A percentile compares a stretch with the other conserved stretches of the same genome.
phyloP scores from a whole-genome alignment of 495 filamentous ascomycete species.

The Acidiella bohemica region DNA sequence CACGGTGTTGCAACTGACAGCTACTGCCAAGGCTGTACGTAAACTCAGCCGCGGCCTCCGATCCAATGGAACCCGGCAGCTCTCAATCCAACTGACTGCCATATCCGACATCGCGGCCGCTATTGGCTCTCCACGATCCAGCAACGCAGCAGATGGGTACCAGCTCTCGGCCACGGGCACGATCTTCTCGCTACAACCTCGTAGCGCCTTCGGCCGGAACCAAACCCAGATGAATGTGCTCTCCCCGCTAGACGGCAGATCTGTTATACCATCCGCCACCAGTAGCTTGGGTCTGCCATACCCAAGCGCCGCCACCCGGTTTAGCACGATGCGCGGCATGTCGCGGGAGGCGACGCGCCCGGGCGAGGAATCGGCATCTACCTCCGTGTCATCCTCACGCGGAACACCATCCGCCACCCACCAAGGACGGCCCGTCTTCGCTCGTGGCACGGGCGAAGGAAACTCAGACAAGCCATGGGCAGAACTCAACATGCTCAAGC shows the following conservation, averaged over 20 bases:
- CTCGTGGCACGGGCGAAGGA: conserved; percentile 4
- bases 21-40: conserved; percentile 3
- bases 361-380: conserved; percentile 5
- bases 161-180: not conserved
- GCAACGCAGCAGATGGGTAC: not conserved
- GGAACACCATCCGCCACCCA: not conserved
- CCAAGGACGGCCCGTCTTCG: not conserved
- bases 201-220: not conserved
- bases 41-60: conserved; percentile 4
- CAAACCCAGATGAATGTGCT: not conserved
- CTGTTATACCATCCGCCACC: not conserved
- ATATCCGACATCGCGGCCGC: not conserved
- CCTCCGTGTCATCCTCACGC: conserved; percentile 5
- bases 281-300: not conserved
- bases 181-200: too few species aligned
- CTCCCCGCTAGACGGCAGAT: not conserved
- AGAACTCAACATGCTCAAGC: conserved; percentile 12
- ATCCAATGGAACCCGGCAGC: not conserved
- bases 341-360: not conserved
- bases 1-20: conserved; percentile 2
- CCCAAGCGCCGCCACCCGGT: not conserved
- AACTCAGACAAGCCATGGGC: not conserved
- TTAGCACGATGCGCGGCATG: not conserved
- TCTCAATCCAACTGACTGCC: not conserved
- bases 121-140: not conserved